These are phyloP conservation scores for Picea abies DNA, from an alignment of 83 land plant species.

Conservation along the genomic window DNA sequence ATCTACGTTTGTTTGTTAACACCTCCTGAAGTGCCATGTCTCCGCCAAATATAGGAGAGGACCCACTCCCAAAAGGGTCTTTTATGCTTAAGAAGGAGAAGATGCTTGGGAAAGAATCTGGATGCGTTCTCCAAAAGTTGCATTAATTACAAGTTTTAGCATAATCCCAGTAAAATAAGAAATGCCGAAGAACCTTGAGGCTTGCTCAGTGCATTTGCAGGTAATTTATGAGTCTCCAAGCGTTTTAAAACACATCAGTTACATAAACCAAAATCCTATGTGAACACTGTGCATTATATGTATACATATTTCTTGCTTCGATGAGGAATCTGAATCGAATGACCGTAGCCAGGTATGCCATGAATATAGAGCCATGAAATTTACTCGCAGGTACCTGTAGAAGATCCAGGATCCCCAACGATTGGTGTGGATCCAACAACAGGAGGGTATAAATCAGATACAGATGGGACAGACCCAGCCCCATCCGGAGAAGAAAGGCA, in stretches of 20 bases:
- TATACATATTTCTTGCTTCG: too few species aligned
- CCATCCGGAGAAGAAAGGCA: background rate
- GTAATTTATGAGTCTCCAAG: too few species aligned
- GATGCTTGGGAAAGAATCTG: background rate
- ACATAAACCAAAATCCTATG: too few species aligned
- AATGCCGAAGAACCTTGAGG: too few species aligned
- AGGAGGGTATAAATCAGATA: background rate
- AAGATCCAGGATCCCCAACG: background rate
- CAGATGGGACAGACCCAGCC: background rate
- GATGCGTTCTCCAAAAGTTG: slow-evolving; percentile 2
- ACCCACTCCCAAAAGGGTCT: slow-evolving; percentile 26
- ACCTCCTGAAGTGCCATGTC: slow-evolving; percentile 42
- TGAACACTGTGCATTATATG: too few species aligned
- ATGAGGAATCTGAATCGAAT: background rate
- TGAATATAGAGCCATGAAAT: background rate
- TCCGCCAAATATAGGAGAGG: slow-evolving; percentile 7
- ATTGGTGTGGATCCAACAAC: background rate
- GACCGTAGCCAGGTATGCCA: background rate
- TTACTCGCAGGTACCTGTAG: slow-evolving; percentile 11
- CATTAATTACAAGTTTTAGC: background rate
- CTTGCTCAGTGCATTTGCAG: too few species aligned
- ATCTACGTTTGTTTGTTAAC: slow-evolving; percentile 43
- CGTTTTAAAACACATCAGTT: too few species aligned
- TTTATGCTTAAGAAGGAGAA: slow-evolving; percentile 10
- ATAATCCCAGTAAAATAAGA: too few species aligned